Evolutionary conservation across 129 eudicot species (phyloP), one percentile per base, ranked within the genome.

Genomic region (Smallanthus sonchifolius): DNA sequence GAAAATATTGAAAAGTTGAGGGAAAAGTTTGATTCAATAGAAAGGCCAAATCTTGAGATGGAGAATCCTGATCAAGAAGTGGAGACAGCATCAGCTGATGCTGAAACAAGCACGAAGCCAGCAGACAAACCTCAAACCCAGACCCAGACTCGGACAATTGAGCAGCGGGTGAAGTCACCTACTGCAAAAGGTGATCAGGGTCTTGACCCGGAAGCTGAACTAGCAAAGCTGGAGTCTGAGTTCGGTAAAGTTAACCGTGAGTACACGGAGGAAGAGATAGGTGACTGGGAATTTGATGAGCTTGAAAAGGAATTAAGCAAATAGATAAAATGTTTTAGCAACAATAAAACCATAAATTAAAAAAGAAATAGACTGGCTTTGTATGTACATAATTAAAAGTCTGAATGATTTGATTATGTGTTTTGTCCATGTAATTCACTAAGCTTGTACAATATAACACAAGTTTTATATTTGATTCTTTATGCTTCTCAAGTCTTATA

Each of bases 201-300:
- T 62, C 81, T 88, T 14, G 97, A 94, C 76, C 80, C 86, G 8
- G 90, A 82, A 76, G 91, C 91, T 2, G 99, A 91, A 59, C 69
- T 95, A 60, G 99, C 96, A 14, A 87, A 84, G 78, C 75, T 95
- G 71, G 96, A 95, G 74, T 95, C 97, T 30, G 96, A 91, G 56
- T 88, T 91, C 57, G 99, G 99, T 64, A 91, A 90, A 62, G 83
- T 86, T 57, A 82, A 83, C 51, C 84, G 66, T 0, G 90, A 86
- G 36, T 94, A 88, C 79, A 79, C 96, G 6, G 79, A 91, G 43
- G 97, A 91, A 57, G 99, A 95, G 79, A 78, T 91, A 9, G 86
- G 91, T n/a, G 97, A 77, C 67, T 91, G 96, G 97, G 97, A 95
- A 73, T 86, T 95, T 51, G 99, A 91, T 42, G 99, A 95, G 87